Evolutionary conservation across 768 basidiomycete species (phyloP).

Genomic region (Pisolithus albus): DNA sequence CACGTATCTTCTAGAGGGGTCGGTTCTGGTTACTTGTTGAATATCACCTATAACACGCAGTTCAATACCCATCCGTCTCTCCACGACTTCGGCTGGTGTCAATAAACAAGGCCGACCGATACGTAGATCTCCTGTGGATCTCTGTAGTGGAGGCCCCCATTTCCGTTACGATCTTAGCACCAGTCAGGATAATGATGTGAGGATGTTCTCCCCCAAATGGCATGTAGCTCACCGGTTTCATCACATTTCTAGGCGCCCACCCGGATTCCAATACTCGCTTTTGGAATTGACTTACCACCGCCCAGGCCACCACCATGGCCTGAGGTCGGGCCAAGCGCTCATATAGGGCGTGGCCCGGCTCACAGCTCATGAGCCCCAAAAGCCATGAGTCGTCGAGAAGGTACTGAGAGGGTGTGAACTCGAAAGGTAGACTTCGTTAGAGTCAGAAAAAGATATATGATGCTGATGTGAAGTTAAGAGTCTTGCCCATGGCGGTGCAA

Average conservation of each 20-base stretch:
- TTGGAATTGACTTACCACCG: conserved; percentile 41
- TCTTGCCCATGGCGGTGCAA: too few relatives aligned
- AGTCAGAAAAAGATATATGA: too few relatives aligned
- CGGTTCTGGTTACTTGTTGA: conserved; percentile 73
- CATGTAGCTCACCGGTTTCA: background rate
- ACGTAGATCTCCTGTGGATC: conserved; percentile 72
- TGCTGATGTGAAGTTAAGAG: too few relatives aligned
- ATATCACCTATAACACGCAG: conserved; percentile 91
- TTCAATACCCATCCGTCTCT: conserved; percentile 72
- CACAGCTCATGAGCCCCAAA: too few relatives aligned
- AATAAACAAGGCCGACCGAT: conserved; percentile 43
- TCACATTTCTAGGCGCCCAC: conserved; percentile 48
- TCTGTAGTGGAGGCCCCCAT: conserved; percentile 73
- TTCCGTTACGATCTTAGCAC: conserved; percentile 71
- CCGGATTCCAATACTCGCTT: conserved; percentile 58
- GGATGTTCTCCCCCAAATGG: conserved; percentile 10
- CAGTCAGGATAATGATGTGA: conserved; percentile 44
- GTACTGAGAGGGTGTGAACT: too few relatives aligned
- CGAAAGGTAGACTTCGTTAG: too few relatives aligned
- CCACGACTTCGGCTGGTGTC: conserved; percentile 41
- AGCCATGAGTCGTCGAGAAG: too few relatives aligned
- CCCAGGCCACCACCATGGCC: too few relatives aligned
- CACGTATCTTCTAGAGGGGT: conserved; percentile 66
- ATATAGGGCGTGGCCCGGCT: too few relatives aligned
- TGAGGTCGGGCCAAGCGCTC: too few relatives aligned